A percentile compares a stretch with the other conserved stretches of the same genome.
Conservation (phyloP, 108 stramenopile genomes). For the Aurantiochytrium sp. region DNA sequence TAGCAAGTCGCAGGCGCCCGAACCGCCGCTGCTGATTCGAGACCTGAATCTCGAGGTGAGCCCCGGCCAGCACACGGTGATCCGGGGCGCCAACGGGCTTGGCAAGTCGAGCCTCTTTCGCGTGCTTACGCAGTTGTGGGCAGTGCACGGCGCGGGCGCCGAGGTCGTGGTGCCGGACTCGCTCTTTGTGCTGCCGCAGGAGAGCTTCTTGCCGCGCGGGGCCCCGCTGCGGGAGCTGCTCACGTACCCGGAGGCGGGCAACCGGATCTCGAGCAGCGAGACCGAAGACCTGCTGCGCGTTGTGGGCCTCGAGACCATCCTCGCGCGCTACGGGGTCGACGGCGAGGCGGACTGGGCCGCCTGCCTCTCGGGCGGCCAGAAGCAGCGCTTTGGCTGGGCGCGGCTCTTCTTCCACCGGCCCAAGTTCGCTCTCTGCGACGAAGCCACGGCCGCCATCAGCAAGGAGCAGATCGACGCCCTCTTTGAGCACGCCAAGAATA, state of each 20-base stretch:
- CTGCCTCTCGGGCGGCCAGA: slow-evolving; percentile 44
- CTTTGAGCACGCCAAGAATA: slow-evolving; percentile 25
- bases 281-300: neutral
- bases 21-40: slow-evolving; percentile 26
- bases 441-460: neutral
- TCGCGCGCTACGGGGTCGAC: slow-evolving; percentile 35
- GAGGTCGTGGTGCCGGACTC: neutral
- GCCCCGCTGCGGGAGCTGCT: slow-evolving; percentile 40
- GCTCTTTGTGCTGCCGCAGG: slow-evolving; percentile 40
- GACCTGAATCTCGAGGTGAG: slow-evolving; percentile 37
- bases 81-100: slow-evolving; percentile 45
- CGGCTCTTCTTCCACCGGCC: slow-evolving; percentile 45
- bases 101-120: slow-evolving; percentile 43
- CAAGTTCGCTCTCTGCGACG: slow-evolving; percentile 43
- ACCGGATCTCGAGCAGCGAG: neutral
- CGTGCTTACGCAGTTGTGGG: slow-evolving; percentile 43
- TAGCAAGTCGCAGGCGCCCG: neutral
- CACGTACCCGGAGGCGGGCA: slow-evolving; percentile 38
- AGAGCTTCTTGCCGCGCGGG: slow-evolving; percentile 37
- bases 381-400: slow-evolving; percentile 47
- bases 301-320: slow-evolving; percentile 34
- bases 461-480: slow-evolving; percentile 42
- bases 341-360: slow-evolving; percentile 37
- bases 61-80: slow-evolving; percentile 36
- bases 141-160: slow-evolving; percentile 15